Conservation (phyloP, 768 basidiomycete genomes). For the Trametes cubensis region DNA sequence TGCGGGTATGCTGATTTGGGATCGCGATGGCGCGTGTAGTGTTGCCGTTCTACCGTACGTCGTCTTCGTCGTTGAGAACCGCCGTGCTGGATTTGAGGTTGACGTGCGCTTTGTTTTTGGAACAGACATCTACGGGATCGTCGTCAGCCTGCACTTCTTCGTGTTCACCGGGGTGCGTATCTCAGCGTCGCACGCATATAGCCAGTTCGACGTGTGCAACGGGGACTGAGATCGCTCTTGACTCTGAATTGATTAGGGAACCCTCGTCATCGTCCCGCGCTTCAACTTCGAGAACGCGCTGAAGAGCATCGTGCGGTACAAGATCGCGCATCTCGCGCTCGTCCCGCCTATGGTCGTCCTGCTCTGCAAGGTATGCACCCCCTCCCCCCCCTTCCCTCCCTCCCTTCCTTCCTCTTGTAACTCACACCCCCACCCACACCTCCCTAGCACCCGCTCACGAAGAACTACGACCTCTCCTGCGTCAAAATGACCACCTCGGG, state of each 20-base stretch:
- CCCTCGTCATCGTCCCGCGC: slow-evolving; percentile 60
- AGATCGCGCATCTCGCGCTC: slow-evolving; percentile 56
- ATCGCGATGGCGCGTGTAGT: slow-evolving; percentile 3
- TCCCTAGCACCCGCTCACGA: slow-evolving; percentile 51
- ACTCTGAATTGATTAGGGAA: no score
- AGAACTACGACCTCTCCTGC: slow-evolving; percentile 50
- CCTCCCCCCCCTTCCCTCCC: background rate
- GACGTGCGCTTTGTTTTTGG: slow-evolving; percentile 26
- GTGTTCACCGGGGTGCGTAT: slow-evolving; percentile 55
- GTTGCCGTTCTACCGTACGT: slow-evolving; percentile 28
- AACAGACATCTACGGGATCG: slow-evolving; percentile 68
- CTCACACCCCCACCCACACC: background rate
- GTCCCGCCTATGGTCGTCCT: slow-evolving; percentile 62
- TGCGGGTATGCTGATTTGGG: background rate
- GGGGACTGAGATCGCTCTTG: no score
- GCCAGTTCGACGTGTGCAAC: no score
- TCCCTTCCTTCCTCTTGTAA: background rate
- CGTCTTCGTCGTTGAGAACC: no score
- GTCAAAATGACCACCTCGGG: slow-evolving; percentile 55
- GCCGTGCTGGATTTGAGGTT: slow-evolving; percentile 19
- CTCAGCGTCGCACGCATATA: no score
- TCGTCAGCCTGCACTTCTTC: slow-evolving; percentile 62
- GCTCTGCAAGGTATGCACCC: slow-evolving; percentile 41
- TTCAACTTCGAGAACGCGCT: slow-evolving; percentile 67
- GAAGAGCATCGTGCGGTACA: slow-evolving; percentile 58